Base-by-base conservation (phyloP, 1,284 basidiomycete genomes). In the Marasmius sp. region DNA sequence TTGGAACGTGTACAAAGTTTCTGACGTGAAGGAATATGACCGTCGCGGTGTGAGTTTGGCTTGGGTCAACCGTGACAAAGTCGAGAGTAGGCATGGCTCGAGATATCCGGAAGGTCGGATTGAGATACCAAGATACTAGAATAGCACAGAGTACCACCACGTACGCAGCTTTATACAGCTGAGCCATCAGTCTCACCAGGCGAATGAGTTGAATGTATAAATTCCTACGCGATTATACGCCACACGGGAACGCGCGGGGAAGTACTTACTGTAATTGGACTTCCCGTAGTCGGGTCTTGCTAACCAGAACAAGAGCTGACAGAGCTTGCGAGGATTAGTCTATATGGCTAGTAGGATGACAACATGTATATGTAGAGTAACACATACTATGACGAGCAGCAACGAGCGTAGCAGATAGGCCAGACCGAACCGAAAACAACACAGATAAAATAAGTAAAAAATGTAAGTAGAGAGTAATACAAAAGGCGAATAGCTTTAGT, bases 1-100 rank as follows among this genome's bases (percentile, higher is more conserved):
- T n/a, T 6, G 2, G 9, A 16, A 18, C 2, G 36, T 6, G 10
- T 34, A 34, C n/a, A 12, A 10, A 3, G 14, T 50, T 27, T 34
- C 60, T 34, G 45, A 63, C 66, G 38, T 68, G 67, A 20, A 68
- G 51, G 50, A 68, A 65, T 38, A 68, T 67, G 43, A 68, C 63
- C 5, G 67, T 66, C 34, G 67, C 67, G 34, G 67, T 68, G 58
- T 68, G 67, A n/a, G 56, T 60, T 14, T 9, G 41, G 7, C 60
- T 6, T 33, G 54, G n/a, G 34, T 58, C 53, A 36, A 59, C 57
- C 18, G 45, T 22, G 47, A 58, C 14, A 48, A 38, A 36, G 34
- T 51, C 36, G 22, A 49, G 27, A 14, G 47, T 16, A 41, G 36
- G 36, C 54, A 61, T 61, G 11, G 36, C 3, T 38, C 27, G 53